Evolutionary conservation across 1,139 yeast species (phyloP).

Genomic region (Taphrina flavorubra): DNA sequence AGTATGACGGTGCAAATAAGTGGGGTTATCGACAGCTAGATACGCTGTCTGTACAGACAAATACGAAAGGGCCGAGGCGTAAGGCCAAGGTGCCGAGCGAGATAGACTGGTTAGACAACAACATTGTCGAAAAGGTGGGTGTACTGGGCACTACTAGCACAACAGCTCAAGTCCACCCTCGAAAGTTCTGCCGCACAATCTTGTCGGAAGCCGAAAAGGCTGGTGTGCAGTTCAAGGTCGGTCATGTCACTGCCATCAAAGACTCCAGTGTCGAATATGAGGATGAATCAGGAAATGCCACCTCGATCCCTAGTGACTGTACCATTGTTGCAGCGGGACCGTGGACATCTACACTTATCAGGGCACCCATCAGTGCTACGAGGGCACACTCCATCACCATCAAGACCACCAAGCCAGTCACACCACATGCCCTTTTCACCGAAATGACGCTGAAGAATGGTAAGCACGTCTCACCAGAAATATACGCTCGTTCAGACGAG

Average conservation of each 20-base stretch:
- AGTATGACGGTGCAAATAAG: conserved; percentile 76
- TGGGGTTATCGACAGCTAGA: conserved; percentile 94
- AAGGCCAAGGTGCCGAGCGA: conserved; percentile 63
- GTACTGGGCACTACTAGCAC: conserved; percentile 83
- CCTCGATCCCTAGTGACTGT: conserved; percentile 65
- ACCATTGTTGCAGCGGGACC: conserved; percentile 86
- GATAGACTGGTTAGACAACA: conserved; percentile 78
- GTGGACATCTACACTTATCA: conserved; percentile 93
- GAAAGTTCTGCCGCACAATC: conserved; percentile 81
- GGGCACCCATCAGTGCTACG: conserved; percentile 89
- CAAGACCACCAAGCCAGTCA: conserved; percentile 71
- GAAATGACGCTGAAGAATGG: conserved; percentile 73
- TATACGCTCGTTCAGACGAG: conserved; percentile 93
- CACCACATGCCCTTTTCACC: conserved; percentile 93
- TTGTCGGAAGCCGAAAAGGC: conserved; percentile 79
- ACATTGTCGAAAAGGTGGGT: conserved; percentile 74
- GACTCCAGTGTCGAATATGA: conserved; percentile 28
- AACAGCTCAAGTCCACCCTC: conserved; percentile 97
- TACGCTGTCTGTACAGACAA: conserved; percentile 87
- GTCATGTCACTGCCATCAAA: conserved; percentile 55
- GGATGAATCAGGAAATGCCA: conserved; percentile 12
- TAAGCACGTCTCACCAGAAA: conserved; percentile 72
- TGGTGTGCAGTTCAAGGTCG: conserved; percentile 81
- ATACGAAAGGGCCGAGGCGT: conserved; percentile 50
- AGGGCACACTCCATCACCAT: conserved; percentile 95